Percentiles rank a stretch among this genome's conserved stretches.
These are phyloP conservation scores for Penicillium salamii DNA, from an alignment of 495 filamentous ascomycete genomes.

Conservation along the genomic window DNA sequence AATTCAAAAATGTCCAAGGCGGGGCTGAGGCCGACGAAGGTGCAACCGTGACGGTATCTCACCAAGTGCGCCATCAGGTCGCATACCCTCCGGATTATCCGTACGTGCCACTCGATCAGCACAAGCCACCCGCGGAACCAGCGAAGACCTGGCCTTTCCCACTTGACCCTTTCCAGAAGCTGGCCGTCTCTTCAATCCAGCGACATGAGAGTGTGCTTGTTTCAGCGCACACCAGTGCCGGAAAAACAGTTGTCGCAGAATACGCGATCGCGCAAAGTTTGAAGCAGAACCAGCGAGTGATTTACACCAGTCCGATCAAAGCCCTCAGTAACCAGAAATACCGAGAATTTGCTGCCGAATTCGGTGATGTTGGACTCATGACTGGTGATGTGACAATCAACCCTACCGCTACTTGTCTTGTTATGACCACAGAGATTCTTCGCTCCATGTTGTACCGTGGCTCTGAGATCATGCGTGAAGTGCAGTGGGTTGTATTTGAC, in stretches of 20 bases:
- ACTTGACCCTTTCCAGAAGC: conserved; percentile 93
- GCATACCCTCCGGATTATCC: conserved; percentile 89
- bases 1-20: conserved; percentile 79
- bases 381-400: conserved; percentile 99
- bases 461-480: conserved; percentile 98
- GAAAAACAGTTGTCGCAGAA: conserved; percentile 96
- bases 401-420: conserved; percentile 92
- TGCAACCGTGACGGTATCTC: conserved; percentile 73
- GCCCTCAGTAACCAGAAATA: conserved; percentile 98
- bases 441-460: conserved; percentile 97
- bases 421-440: conserved; percentile 99
- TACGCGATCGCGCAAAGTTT: conserved; percentile 98
- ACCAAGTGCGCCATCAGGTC: conserved; percentile 98
- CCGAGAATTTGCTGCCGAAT: conserved; percentile 90
- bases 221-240: conserved; percentile 94
- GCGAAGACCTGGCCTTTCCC: conserved; percentile 83
- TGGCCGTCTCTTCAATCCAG: conserved; percentile 90
- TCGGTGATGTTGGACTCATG: conserved; percentile 97
- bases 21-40: conserved; percentile 66
- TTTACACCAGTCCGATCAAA: conserved; percentile 99
- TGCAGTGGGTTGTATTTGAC: conserved; percentile 96
- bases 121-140: conserved; percentile 79
- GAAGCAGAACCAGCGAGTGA: conserved; percentile 94
- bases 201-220: conserved; percentile 94
- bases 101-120: conserved; percentile 87